phyloP scores from a whole-genome alignment of 2,329 filamentous ascomycete species.

The Cercospora brassicicola region DNA sequence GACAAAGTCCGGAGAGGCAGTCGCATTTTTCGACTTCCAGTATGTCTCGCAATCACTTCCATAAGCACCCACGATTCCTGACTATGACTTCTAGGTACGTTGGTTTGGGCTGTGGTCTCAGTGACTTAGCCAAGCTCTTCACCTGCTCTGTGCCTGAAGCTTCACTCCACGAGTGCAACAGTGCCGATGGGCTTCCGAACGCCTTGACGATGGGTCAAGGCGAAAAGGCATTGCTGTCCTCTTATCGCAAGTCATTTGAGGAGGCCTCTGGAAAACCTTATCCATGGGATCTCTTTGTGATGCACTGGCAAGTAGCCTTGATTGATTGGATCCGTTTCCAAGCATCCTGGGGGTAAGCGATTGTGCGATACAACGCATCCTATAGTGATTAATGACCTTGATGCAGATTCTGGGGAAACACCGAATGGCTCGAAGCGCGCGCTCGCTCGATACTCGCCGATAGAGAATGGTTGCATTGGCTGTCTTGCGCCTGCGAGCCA shows the following conservation, averaged over 20 bases:
- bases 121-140: conserved; percentile 66
- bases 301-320: conserved; percentile 66
- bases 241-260: conserved; percentile 50
- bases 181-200: background rate
- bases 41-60: conserved; percentile 43
- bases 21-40: conserved; percentile 70
- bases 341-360: conserved; percentile 36
- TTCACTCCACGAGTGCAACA: conserved; percentile 45
- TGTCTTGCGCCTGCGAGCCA: background rate
- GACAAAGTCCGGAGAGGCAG: conserved; percentile 49
- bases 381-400: background rate
- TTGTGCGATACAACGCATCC: too few relatives aligned
- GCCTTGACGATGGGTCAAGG: conserved; percentile 52
- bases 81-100: conserved; percentile 34
- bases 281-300: conserved; percentile 54
- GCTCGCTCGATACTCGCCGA: conserved; percentile 26
- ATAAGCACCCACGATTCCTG: background rate
- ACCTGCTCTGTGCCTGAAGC: conserved; percentile 63
- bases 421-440: conserved; percentile 30
- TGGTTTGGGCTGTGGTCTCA: conserved; percentile 63
- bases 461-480: conserved; percentile 20
- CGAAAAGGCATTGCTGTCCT: conserved; percentile 54
- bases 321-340: conserved; percentile 63
- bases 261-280: conserved; percentile 46
- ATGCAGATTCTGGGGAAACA: conserved; percentile 30